phyloP scores from a whole-genome alignment of 1,284 basidiomycete species.

The Tilletia walkeri region DNA sequence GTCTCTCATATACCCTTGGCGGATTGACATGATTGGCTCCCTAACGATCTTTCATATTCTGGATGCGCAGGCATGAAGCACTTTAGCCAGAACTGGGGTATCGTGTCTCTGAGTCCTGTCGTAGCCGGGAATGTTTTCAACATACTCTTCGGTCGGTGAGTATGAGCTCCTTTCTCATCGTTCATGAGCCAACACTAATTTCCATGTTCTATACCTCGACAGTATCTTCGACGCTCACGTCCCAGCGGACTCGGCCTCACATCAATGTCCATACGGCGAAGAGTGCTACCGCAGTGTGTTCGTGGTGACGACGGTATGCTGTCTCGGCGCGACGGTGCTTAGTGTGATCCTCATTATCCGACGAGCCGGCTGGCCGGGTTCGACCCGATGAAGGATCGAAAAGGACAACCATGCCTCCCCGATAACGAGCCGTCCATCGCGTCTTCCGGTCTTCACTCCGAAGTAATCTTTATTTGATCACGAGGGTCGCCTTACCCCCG shows the following conservation, averaged over 20 bases:
- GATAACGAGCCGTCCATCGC: neutral
- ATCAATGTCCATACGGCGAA: constrained; percentile 46
- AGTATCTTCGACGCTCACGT: constrained; percentile 17
- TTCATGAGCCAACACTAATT: no score
- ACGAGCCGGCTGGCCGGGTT: constrained; percentile 19
- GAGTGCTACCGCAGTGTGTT: constrained; percentile 53
- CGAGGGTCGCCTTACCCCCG: no score
- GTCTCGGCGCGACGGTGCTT: constrained; percentile 33
- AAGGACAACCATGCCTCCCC: neutral
- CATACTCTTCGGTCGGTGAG: constrained; percentile 68
- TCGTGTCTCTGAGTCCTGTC: constrained; percentile 71
- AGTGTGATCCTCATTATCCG: constrained; percentile 37
- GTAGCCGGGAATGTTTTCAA: constrained; percentile 81
- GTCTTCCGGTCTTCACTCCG: no score
- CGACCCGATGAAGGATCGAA: neutral
- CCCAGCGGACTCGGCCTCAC: constrained; percentile 16
- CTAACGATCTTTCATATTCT: neutral
- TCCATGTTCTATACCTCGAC: neutral
- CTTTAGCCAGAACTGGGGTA: constrained; percentile 83
- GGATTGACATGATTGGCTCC: neutral
- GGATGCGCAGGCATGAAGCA: constrained; percentile 62
- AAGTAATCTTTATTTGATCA: no score
- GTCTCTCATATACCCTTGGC: neutral
- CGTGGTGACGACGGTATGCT: constrained; percentile 38
- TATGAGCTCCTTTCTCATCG: no score